Evolutionary conservation across 2,329 filamentous ascomycete species (phyloP).

Genomic region (Parastagonospora nodorum): DNA sequence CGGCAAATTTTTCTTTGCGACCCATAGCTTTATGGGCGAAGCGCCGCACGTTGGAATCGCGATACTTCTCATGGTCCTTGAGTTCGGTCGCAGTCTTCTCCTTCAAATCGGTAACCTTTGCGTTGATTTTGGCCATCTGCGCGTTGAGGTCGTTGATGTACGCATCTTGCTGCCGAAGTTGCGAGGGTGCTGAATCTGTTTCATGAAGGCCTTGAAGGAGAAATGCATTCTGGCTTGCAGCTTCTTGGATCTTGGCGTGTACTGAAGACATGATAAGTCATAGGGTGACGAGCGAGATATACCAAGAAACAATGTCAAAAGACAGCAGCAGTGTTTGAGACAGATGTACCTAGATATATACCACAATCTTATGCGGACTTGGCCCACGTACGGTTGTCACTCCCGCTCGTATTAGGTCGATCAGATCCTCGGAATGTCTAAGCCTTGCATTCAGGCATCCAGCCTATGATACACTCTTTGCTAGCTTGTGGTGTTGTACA

Average conservation of each 20-base stretch:
- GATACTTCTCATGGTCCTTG: conserved; percentile 42
- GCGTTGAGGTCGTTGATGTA: conserved; percentile 35
- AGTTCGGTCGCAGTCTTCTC: conserved; percentile 27
- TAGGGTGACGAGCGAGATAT: not conserved
- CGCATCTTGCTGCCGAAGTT: conserved; percentile 36
- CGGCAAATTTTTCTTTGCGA: conserved; percentile 30
- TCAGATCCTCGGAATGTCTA: not conserved
- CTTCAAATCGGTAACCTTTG: conserved; percentile 21
- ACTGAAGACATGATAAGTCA: conserved; percentile 25
- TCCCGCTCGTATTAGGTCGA: not conserved
- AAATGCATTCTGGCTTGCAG: conserved; percentile 29
- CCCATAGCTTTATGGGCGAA: conserved; percentile 40
- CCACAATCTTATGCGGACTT: not conserved
- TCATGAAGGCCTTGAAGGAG: conserved; percentile 34
- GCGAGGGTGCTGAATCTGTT: conserved; percentile 35
- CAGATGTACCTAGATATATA: not conserved
- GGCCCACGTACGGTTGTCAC: not conserved
- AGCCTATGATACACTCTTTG: not conserved
- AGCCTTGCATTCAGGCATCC: conserved; percentile 2
- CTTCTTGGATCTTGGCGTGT: conserved; percentile 31
- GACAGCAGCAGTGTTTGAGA: too few species aligned
- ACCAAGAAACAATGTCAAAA: not conserved
- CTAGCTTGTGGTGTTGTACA: conserved; percentile 7
- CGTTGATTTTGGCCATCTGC: conserved; percentile 25
- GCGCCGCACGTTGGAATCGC: conserved; percentile 36